These are phyloP conservation scores for Raddia guianensis DNA, from an alignment of 176 grass and related monocot species.

Conservation along the genomic window DNA sequence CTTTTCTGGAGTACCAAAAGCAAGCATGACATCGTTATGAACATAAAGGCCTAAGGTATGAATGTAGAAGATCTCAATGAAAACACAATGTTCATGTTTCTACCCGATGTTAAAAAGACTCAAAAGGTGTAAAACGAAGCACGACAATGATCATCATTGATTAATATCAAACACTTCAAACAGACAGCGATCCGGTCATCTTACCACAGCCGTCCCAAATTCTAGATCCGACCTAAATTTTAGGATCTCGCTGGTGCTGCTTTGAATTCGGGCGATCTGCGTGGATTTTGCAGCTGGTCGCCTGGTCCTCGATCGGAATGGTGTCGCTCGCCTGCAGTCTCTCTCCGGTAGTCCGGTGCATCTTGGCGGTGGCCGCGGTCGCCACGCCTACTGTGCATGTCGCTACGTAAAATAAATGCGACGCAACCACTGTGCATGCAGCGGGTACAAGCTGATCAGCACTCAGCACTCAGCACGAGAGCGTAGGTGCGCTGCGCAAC, in stretches of 20 bases:
- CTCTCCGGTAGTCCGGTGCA: not conserved
- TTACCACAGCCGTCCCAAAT: too few relatives aligned
- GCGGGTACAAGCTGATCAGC: not conserved
- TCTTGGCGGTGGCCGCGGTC: not conserved
- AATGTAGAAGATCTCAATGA: too few relatives aligned
- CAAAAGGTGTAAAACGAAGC: too few relatives aligned
- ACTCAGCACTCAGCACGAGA: too few relatives aligned
- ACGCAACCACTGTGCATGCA: not conserved
- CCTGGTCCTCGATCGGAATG: conserved; percentile 21
- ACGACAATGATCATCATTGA: too few relatives aligned
- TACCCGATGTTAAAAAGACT: too few relatives aligned
- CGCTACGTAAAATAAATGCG: conserved; percentile 1
- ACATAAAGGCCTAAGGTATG: too few relatives aligned
- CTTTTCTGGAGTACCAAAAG: too few relatives aligned
- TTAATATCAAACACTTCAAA: too few relatives aligned
- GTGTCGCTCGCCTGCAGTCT: not conserved
- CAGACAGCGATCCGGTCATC: too few relatives aligned
- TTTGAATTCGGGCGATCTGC: not conserved
- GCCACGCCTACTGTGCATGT: not conserved
- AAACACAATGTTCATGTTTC: too few relatives aligned
- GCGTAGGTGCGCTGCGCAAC: conserved; percentile 8
- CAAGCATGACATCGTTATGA: too few relatives aligned
- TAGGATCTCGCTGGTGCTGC: conserved; percentile 7
- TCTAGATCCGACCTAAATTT: not conserved
- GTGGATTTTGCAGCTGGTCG: conserved; percentile 25